A percentile compares a stretch with the other conserved stretches of the same genome.
These are phyloP conservation scores for Nematocida sp. DNA, from an alignment of 371 early-diverging fungal species.

Conservation along the genomic window DNA sequence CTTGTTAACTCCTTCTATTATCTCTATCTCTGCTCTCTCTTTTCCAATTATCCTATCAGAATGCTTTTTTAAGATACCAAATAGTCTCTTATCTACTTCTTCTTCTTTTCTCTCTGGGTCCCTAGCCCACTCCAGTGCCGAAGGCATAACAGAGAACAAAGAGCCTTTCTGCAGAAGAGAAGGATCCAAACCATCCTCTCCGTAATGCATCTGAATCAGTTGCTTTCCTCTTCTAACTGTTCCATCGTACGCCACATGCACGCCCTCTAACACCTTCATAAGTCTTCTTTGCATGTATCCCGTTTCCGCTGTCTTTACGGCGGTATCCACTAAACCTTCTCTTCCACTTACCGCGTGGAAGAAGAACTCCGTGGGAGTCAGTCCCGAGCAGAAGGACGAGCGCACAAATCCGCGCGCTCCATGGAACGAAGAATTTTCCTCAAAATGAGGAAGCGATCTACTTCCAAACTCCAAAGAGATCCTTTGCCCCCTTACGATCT, in stretches of 20 bases:
- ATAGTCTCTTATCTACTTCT: not conserved
- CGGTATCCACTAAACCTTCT: conserved; percentile 99
- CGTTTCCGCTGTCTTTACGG: conserved; percentile 96
- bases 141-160: conserved; percentile 22
- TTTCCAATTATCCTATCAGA: not conserved
- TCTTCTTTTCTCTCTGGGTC: not conserved
- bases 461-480: conserved; percentile 91
- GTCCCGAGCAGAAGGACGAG: conserved; percentile 88
- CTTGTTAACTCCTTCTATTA: not conserved
- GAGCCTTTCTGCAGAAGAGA: conserved; percentile 42
- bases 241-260: conserved; percentile 63
- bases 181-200: conserved; percentile 48
- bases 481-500: conserved; percentile 89
- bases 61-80: not conserved
- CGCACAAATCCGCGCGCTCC: conserved; percentile 83
- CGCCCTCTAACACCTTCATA: conserved; percentile 73
- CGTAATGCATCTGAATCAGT: conserved; percentile 51
- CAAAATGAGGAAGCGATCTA: conserved; percentile 89
- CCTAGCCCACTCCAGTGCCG: conserved; percentile 34
- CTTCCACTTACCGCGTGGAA: conserved; percentile 98
- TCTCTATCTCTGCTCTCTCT: too few species aligned
- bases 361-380: conserved; percentile 88
- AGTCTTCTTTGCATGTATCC: conserved; percentile 97
- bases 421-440: not conserved
- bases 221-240: conserved; percentile 58